Conservation (phyloP, 106 monocot species). For the Platanthera guangdongensis region DNA sequence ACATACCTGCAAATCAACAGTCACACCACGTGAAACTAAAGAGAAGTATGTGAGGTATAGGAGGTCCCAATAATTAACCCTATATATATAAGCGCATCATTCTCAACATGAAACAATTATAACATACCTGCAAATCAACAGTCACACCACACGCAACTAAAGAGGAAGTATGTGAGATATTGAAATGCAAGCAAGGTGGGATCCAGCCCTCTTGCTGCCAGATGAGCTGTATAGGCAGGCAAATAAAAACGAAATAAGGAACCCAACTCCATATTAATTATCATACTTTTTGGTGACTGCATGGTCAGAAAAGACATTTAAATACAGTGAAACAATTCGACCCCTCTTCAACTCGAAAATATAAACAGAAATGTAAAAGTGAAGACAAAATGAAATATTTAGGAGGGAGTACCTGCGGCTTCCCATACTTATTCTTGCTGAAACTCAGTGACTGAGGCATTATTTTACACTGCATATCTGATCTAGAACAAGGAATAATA, state of each 20-base stretch:
- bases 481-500: conserved; percentile 22
- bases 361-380: background rate
- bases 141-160: conserved; percentile 85
- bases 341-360: background rate
- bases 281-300: background rate
- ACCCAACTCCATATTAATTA: background rate
- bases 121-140: conserved; percentile 34
- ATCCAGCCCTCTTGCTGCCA: conserved; percentile 33
- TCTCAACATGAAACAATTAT: background rate
- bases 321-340: background rate
- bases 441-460: conserved; percentile 63
- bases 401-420: conserved; percentile 67
- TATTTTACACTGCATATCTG: conserved; percentile 51
- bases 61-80: conserved; percentile 10
- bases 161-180: conserved; percentile 87
- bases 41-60: conserved; percentile 88
- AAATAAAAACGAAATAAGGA: background rate
- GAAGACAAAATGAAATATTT: background rate
- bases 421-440: conserved; percentile 71
- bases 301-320: background rate
- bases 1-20: conserved; percentile 43
- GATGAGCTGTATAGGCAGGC: conserved; percentile 34
- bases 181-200: conserved; percentile 58
- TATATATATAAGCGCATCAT: too few relatives aligned
- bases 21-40: conserved; percentile 76